Evolutionary conservation across 352 stramenopile genomes (phyloP).

Genomic region (Pythium phragmitis): DNA sequence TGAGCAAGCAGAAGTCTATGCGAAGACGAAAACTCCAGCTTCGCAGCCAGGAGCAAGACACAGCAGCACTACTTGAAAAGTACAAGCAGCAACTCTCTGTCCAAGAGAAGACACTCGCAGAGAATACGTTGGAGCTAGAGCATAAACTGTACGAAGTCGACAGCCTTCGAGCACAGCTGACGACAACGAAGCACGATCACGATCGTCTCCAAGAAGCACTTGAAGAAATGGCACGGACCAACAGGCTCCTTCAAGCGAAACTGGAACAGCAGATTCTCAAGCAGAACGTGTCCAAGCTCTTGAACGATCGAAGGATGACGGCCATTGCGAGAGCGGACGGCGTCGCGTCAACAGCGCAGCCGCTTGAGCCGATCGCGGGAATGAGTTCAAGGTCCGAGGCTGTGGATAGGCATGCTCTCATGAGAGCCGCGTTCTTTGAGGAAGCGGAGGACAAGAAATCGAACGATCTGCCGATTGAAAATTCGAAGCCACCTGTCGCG

Average conservation of each 20-base stretch:
- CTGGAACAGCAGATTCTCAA: conserved; percentile 73
- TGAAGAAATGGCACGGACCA: conserved; percentile 56
- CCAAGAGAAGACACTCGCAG: conserved; percentile 47
- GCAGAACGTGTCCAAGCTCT: conserved; percentile 36
- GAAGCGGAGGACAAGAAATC: conserved; percentile 6
- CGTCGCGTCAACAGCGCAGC: neutral
- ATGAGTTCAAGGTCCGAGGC: neutral
- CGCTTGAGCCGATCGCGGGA: neutral
- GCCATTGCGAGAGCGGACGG: neutral
- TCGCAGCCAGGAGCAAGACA: conserved; percentile 35
- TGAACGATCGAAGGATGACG: conserved; percentile 29
- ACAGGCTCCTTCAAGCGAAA: conserved; percentile 58
- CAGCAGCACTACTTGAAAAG: conserved; percentile 30
- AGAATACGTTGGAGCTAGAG: conserved; percentile 70
- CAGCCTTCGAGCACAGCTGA: conserved; percentile 38
- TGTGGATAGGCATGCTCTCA: conserved; percentile 13
- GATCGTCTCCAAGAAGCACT: conserved; percentile 36
- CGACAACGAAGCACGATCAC: conserved; percentile 32
- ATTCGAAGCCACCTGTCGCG: neutral
- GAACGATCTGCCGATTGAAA: neutral
- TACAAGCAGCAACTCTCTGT: conserved; percentile 54
- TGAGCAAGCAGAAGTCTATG: conserved; percentile 54
- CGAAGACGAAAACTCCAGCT: conserved; percentile 36
- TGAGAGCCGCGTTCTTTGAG: conserved; percentile 26
- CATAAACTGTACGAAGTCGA: conserved; percentile 45